A percentile compares a stretch with the other conserved stretches of the same genome.
These are phyloP conservation scores for Plasmopara halstedii DNA, from an alignment of 352 stramenopile genomes.

Conservation along the genomic window DNA sequence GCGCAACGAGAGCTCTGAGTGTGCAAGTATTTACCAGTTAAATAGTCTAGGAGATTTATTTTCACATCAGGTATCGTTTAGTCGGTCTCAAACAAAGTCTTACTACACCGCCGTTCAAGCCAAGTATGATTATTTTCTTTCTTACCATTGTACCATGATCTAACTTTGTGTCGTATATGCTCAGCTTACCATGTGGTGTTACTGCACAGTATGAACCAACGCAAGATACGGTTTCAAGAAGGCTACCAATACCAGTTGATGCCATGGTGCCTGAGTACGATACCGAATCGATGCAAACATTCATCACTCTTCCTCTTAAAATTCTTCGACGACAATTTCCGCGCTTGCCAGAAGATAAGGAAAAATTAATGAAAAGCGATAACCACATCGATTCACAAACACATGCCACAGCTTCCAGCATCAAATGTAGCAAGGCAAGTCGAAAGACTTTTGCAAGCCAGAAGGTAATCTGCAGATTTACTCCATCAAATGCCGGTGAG, in stretches of 20 bases:
- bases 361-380: neutral
- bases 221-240: constrained; percentile 9
- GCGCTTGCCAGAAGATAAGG: constrained; percentile 20
- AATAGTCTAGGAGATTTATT: constrained; percentile 60
- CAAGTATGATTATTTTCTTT: constrained; percentile 27
- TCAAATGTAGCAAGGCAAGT: neutral
- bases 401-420: neutral
- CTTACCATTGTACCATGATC: neutral
- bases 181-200: constrained; percentile 47
- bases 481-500: neutral
- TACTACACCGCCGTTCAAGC: constrained; percentile 45
- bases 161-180: constrained; percentile 5
- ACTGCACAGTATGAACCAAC: constrained; percentile 17
- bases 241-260: constrained; percentile 43
- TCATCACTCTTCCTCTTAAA: constrained; percentile 35
- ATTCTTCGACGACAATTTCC: constrained; percentile 42
- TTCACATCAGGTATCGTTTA: constrained; percentile 43
- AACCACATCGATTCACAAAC: neutral
- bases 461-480: constrained; percentile 2
- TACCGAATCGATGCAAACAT: constrained; percentile 35
- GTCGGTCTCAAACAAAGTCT: constrained; percentile 19
- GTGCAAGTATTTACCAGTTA: constrained; percentile 50
- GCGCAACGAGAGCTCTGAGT: constrained; percentile 12
- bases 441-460: neutral
- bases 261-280: constrained; percentile 53